phyloP scores from a whole-genome alignment of 208 protist genomes.

The Naegleria lovaniensis region DNA sequence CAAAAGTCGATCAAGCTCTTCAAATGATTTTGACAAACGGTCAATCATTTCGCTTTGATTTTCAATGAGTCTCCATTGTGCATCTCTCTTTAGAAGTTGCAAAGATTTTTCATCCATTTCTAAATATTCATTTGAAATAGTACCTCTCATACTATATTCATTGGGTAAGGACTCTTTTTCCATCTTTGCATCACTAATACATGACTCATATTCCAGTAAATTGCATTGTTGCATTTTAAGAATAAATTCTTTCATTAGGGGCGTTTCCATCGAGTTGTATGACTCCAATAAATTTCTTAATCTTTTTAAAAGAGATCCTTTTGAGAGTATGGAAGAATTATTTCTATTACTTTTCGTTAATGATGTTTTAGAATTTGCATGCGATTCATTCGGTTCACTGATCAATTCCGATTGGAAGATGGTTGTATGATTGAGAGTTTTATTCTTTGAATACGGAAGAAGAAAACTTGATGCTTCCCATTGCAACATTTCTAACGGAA shows the following conservation, averaged over 20 bases:
- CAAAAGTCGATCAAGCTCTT: not conserved
- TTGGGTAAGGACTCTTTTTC: too few relatives aligned
- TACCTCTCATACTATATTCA: too few relatives aligned
- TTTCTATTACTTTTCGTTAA: not conserved
- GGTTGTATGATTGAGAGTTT: too few relatives aligned
- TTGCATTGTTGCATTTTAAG: not conserved
- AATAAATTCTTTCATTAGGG: not conserved
- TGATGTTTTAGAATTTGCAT: not conserved
- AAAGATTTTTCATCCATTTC: not conserved
- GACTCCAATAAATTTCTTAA: not conserved
- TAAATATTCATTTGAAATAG: too few relatives aligned
- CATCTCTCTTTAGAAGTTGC: not conserved
- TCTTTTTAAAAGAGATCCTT: not conserved
- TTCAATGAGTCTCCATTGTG: not conserved
- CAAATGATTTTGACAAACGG: not conserved
- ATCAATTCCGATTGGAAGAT: not conserved
- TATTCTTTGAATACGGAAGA: too few relatives aligned
- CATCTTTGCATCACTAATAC: not conserved
- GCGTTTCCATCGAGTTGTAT: not conserved
- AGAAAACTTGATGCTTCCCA: not conserved
- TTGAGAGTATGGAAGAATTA: not conserved
- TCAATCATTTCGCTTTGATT: not conserved
- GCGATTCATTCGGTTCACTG: not conserved
- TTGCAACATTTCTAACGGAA: not conserved
- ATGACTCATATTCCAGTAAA: not conserved